Evolutionary conservation across 1,284 basidiomycete species (phyloP).

Genomic region (Ganoderma meredithae): DNA sequence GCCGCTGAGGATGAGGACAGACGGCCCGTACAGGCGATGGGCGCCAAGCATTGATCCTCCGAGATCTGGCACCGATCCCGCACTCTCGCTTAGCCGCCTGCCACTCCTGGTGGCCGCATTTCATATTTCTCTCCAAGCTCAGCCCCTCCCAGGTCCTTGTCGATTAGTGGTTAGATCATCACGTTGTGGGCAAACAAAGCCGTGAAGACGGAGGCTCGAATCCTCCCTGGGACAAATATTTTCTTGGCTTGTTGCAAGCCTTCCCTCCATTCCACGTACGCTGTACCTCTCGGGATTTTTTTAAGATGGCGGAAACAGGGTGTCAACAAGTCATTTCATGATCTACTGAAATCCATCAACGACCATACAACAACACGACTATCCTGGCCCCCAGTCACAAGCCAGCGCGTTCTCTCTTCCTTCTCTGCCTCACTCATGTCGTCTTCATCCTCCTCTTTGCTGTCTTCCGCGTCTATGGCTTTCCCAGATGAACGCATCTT

Average conservation of each 20-base stretch:
- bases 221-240: conserved; percentile 31
- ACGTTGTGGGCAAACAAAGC: conserved; percentile 29
- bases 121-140: neutral
- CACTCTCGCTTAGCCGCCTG: too few species aligned
- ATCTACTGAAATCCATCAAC: conserved; percentile 70
- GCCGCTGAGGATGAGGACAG: too few species aligned
- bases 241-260: neutral
- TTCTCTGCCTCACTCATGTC: conserved; percentile 61
- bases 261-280: too few species aligned
- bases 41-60: too few species aligned
- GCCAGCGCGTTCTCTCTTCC: conserved; percentile 65
- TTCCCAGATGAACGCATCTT: neutral
- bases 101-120: too few species aligned
- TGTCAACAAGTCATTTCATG: conserved; percentile 14
- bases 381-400: conserved; percentile 79
- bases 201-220: conserved; percentile 28
- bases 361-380: conserved; percentile 80
- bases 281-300: too few species aligned
- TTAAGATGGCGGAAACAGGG: neutral
- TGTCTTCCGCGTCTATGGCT: conserved; percentile 27
- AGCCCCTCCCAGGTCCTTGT: conserved; percentile 23
- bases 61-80: too few species aligned
- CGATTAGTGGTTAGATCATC: conserved; percentile 36
- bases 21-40: too few species aligned
- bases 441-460: conserved; percentile 57